These are phyloP conservation scores for Cichorium intybus DNA, from an alignment of 140 eudicot species.

Conservation along the genomic window DNA sequence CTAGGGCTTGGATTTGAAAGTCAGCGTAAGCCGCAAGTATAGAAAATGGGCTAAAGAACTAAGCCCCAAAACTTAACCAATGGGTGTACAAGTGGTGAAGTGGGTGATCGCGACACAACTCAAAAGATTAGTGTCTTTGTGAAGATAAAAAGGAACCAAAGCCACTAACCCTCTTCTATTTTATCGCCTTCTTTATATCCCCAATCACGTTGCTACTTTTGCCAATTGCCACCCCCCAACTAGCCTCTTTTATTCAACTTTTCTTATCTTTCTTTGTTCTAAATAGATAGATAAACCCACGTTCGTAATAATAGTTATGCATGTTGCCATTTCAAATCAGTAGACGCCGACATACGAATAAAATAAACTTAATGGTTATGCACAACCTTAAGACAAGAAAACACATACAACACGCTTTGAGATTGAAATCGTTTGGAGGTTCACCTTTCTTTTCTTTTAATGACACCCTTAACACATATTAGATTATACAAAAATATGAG, in stretches of 20 bases:
- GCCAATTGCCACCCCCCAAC: conserved; percentile 13
- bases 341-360: too few species aligned
- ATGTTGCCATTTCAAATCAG: background rate
- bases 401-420: too few species aligned
- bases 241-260: conserved; percentile 27
- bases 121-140: conserved; percentile 16
- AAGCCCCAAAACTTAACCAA: background rate
- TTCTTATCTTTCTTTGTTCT: background rate
- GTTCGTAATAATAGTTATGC: background rate
- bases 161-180: background rate
- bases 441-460: too few species aligned
- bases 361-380: background rate
- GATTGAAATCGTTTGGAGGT: too few species aligned
- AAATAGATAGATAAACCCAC: background rate
- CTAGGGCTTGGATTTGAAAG: background rate
- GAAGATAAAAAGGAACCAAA: conserved; percentile 28
- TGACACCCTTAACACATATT: too few species aligned
- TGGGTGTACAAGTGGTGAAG: conserved; percentile 15
- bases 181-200: conserved; percentile 36
- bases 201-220: conserved; percentile 22
- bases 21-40: background rate
- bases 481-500: too few species aligned
- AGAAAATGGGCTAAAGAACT: background rate
- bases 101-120: conserved; percentile 16
- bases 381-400: background rate